A percentile compares a stretch with the other conserved stretches of the same genome.
These are phyloP conservation scores for Lipomyces yamadae DNA, from an alignment of 805 yeast genomes.

Conservation along the genomic window DNA sequence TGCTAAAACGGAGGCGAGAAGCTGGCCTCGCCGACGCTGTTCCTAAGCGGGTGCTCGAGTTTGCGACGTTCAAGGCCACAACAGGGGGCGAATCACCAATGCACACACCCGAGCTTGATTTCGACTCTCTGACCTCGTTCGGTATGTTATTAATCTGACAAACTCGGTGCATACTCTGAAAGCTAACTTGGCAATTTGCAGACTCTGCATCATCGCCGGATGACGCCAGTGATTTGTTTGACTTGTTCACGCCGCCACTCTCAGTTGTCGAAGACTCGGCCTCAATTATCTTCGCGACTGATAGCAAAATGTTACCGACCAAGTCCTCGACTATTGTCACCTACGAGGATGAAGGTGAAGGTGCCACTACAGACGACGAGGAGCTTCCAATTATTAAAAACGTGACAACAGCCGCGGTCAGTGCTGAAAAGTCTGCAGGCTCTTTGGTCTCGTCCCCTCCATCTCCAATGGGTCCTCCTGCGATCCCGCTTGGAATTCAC, in stretches of 20 bases:
- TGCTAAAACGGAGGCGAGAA: background rate
- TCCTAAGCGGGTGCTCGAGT: background rate
- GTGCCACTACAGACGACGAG: slow-evolving; percentile 26
- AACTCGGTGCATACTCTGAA: background rate
- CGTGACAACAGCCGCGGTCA: background rate
- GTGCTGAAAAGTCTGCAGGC: background rate
- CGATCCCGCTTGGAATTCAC: slow-evolving; percentile 17
- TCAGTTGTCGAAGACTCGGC: slow-evolving; percentile 15
- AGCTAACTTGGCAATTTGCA: background rate
- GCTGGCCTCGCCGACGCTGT: background rate
- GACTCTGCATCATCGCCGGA: slow-evolving; percentile 26
- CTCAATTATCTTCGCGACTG: slow-evolving; percentile 16
- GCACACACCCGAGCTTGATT: slow-evolving; percentile 16
- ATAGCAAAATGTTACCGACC: slow-evolving; percentile 12
- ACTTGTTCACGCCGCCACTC: slow-evolving; percentile 27
- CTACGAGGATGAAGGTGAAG: slow-evolving; percentile 25
- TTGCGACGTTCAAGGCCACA: background rate
- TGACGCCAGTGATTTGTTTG: slow-evolving; percentile 26
- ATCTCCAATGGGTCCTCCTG: background rate
- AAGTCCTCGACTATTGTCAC: slow-evolving; percentile 8
- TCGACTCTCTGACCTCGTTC: slow-evolving; percentile 17
- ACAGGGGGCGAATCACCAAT: slow-evolving; percentile 7
- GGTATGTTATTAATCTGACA: background rate
- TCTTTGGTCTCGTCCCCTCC: background rate
- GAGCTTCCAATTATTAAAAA: slow-evolving; percentile 12